Conservation (phyloP, 345 rosid species). For the Acer campestre region DNA sequence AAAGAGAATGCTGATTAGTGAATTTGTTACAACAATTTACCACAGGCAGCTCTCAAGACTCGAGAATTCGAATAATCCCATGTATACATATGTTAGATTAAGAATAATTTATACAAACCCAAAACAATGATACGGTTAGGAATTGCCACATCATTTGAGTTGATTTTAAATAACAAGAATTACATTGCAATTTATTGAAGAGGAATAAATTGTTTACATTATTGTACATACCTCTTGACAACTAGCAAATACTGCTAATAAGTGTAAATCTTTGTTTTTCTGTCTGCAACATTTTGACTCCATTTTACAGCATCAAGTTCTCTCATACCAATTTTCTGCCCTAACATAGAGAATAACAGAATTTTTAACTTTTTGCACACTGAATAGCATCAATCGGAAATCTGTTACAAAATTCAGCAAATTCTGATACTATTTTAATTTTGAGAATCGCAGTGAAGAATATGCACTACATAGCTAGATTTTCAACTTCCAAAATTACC, state of each 20-base stretch:
- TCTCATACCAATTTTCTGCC: slow-evolving; percentile 76
- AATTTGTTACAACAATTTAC: background rate
- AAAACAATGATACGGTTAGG: too few species aligned
- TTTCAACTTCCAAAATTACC: background rate
- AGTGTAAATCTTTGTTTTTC: background rate
- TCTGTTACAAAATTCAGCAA: background rate
- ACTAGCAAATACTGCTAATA: background rate
- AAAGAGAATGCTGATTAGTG: background rate
- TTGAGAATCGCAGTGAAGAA: background rate
- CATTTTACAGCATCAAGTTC: slow-evolving; percentile 18
- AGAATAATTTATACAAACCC: too few species aligned
- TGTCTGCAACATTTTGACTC: background rate
- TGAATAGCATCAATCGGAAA: background rate
- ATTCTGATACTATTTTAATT: background rate
- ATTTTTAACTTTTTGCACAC: background rate
- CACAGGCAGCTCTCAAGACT: background rate
- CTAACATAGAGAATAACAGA: slow-evolving; percentile 41
- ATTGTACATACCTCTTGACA: background rate
- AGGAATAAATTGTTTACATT: too few species aligned
- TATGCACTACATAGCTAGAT: too few species aligned
- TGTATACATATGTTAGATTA: background rate
- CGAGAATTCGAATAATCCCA: too few species aligned
- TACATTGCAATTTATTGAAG: background rate
- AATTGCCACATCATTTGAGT: too few species aligned
- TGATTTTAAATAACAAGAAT: background rate